Percentiles rank a stretch among this genome's conserved stretches.
Evolutionary conservation across 78 protist species (phyloP).

Genomic region (Mantamonas sphyraenae): DNA sequence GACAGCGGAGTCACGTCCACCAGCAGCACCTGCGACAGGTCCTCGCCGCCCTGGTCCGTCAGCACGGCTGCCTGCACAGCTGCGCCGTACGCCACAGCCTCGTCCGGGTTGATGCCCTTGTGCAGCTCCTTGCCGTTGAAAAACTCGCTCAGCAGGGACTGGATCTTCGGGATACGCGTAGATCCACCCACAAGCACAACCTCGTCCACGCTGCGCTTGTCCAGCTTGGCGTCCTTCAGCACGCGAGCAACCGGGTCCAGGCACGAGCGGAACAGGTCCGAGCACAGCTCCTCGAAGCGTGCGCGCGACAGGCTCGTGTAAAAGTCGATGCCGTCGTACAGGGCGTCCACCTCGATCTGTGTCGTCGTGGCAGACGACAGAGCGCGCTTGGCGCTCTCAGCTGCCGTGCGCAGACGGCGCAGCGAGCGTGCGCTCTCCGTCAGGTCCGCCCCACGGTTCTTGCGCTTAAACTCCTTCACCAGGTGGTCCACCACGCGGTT

Average conservation of each 20-base stretch:
- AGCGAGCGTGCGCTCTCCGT: constrained; percentile 63
- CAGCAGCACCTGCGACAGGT: constrained; percentile 27
- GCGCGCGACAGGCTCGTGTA: constrained; percentile 79
- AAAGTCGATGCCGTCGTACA: constrained; percentile 85
- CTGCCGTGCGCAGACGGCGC: constrained; percentile 79
- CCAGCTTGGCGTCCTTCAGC: constrained; percentile 73
- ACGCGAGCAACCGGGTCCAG: constrained; percentile 67
- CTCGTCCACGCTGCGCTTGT: constrained; percentile 71
- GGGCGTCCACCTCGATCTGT: constrained; percentile 76
- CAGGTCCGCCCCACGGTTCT: constrained; percentile 64
- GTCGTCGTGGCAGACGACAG: constrained; percentile 68
- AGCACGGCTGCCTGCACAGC: constrained; percentile 63
- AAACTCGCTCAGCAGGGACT: constrained; percentile 66
- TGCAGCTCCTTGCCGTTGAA: constrained; percentile 83
- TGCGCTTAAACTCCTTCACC: constrained; percentile 42
- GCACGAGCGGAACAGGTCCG: constrained; percentile 67
- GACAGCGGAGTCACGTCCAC: constrained; percentile 78
- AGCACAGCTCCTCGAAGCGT: constrained; percentile 79
- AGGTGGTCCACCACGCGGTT: constrained; percentile 45
- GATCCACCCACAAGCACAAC: constrained; percentile 92
- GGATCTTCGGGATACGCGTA: constrained; percentile 89
- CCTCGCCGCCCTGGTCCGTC: no score
- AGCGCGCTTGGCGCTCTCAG: constrained; percentile 86
- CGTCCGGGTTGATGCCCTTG: constrained; percentile 86
- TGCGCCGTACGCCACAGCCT: constrained; percentile 85